Evolutionary conservation across 331 rosid species (phyloP).

Genomic region (Rosa hybrid): DNA sequence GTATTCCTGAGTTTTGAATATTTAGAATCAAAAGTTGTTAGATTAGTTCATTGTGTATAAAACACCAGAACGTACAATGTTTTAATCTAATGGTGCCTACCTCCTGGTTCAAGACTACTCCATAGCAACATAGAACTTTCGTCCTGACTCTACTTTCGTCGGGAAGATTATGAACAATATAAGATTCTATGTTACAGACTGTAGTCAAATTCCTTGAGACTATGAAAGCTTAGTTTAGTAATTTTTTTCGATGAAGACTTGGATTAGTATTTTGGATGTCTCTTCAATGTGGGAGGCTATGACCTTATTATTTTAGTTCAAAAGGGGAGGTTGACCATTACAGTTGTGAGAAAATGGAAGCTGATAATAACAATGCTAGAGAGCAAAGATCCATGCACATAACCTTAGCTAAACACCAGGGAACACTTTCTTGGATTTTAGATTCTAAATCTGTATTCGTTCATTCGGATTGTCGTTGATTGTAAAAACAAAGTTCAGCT

Average conservation of each 20-base stretch:
- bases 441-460: neutral
- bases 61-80: too few species aligned
- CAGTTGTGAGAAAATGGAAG: neutral
- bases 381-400: neutral
- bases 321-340: neutral
- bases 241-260: too few species aligned
- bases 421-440: neutral
- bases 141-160: too few species aligned
- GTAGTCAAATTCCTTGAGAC: neutral
- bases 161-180: neutral
- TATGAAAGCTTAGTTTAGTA: neutral
- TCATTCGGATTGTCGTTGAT: neutral
- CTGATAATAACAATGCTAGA: neutral
- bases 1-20: too few species aligned
- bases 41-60: neutral
- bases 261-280: too few species aligned
- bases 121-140: too few species aligned
- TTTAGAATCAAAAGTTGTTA: too few species aligned
- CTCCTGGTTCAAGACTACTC: too few species aligned
- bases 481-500: neutral
- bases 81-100: too few species aligned
- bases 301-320: neutral
- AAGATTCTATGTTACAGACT: neutral
- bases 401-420: neutral
- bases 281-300: neutral